These are phyloP conservation scores for Puccinellia tenuiflora DNA, from an alignment of 176 grass and related monocot genomes.

Conservation along the genomic window DNA sequence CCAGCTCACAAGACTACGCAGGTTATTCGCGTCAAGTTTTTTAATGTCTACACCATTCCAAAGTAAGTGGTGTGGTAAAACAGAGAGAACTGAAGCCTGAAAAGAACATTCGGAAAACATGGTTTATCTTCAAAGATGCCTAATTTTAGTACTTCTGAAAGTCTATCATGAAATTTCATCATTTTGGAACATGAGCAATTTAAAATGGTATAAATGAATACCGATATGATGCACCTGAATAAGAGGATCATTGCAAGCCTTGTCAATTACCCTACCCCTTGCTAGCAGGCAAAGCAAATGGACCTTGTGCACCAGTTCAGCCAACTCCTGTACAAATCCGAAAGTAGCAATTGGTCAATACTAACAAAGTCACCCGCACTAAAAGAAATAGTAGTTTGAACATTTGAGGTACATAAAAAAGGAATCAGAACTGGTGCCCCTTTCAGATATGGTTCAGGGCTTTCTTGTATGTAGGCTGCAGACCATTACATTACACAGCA, in stretches of 20 bases:
- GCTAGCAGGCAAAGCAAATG: constrained; percentile 93
- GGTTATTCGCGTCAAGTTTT: constrained; percentile 49
- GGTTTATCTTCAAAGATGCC: constrained; percentile 7
- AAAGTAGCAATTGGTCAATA: neutral
- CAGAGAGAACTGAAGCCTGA: constrained; percentile 87
- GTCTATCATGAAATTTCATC: neutral
- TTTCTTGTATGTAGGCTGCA: neutral
- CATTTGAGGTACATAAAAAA: neutral
- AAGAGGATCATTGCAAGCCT: constrained; percentile 79
- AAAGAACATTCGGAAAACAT: constrained; percentile 27
- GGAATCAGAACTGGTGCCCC: neutral
- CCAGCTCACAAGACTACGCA: constrained; percentile 72
- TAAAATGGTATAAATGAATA: constrained; percentile 8
- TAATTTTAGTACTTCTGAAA: neutral
- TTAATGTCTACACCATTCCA: constrained; percentile 45
- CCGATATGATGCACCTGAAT: constrained; percentile 64
- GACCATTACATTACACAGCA: neutral
- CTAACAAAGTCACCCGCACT: neutral
- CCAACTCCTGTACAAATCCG: constrained; percentile 58
- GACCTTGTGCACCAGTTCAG: constrained; percentile 83
- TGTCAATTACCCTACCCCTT: constrained; percentile 79
- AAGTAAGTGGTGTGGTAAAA: constrained; percentile 68
- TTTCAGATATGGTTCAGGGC: neutral
- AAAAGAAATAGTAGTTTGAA: neutral
- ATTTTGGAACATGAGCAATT: neutral